These are phyloP conservation scores for Citrullus mucosospermus DNA, from an alignment of 306 rosid species.

Conservation along the genomic window DNA sequence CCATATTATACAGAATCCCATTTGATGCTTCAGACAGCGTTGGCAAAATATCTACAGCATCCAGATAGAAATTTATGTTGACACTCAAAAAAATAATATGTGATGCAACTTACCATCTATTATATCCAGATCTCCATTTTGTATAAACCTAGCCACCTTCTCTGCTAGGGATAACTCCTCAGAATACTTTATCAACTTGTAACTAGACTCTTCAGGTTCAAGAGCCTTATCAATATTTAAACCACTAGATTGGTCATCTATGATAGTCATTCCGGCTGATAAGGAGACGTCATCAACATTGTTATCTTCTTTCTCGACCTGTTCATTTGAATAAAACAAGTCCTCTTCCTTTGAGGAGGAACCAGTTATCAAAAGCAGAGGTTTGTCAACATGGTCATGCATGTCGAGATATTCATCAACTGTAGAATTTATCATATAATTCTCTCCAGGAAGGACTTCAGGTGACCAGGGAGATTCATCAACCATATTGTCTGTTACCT, in stretches of 20 bases:
- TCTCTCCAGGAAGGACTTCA: background rate
- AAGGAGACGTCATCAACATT: slow-evolving; percentile 19
- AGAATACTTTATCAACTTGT: slow-evolving; percentile 11
- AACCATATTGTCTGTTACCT: background rate
- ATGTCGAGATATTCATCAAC: background rate
- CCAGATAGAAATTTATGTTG: background rate
- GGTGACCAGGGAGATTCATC: slow-evolving; percentile 6
- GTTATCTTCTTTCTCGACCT: slow-evolving; percentile 19
- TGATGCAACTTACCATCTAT: slow-evolving; percentile 42
- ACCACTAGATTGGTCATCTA: slow-evolving; percentile 17
- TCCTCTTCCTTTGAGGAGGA: slow-evolving; percentile 21
- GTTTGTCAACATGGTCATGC: background rate
- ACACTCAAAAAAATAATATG: background rate
- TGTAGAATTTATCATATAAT: background rate
- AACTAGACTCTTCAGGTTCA: slow-evolving; percentile 22
- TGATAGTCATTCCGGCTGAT: slow-evolving; percentile 11
- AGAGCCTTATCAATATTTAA: slow-evolving; percentile 11
- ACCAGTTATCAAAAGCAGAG: slow-evolving; percentile 10
- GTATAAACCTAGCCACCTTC: slow-evolving; percentile 65
- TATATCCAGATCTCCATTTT: slow-evolving; percentile 61
- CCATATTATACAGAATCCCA: background rate
- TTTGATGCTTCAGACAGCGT: background rate
- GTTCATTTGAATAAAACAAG: slow-evolving; percentile 15
- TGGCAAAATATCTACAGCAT: background rate
- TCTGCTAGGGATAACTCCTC: slow-evolving; percentile 35